Evolutionary conservation across 805 yeast species (phyloP), one percentile per base, ranked within the genome.

Genomic region (Suhomyces canberraensis): DNA sequence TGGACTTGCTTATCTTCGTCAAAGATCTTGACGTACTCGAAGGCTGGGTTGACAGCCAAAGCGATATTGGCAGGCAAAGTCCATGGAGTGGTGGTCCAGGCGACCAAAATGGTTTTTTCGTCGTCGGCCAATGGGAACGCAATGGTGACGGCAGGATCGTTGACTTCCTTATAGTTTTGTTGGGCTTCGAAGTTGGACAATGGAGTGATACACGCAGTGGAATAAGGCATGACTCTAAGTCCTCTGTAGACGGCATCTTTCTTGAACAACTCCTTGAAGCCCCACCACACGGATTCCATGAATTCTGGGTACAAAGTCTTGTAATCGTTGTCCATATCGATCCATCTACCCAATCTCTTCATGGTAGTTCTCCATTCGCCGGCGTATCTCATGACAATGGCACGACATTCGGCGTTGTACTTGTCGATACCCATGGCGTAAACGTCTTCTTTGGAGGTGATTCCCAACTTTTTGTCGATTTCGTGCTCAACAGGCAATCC

Each of bases 71-170:
- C 85, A 28, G 98, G 98, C 58, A 93, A 73, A 34, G 99, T 95
- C 99, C 99, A 93, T 36, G 99, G 99, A 17, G 99, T 93, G 42
- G 99, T 93, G 30, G 99, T 93, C 99, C 99, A 93, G 8, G 98
- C 98, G 26, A 93, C 90, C 48, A 93, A 71, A 47, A 76, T 71
- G 36, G 95, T 86, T 54, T 84, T 79, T 46, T 87, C 89, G 54
- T 90, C 95, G 44, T 79, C 85, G 21, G 75, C 68, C 39, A 86
- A 70, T 45, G 86, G 85, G 75, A 93, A 95, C 18, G 88, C 95
- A 50, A 93, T 66, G 42, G 96, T 89, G 34, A 95, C 90, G 8
- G 96, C 96, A 8, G 99, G 99, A 63, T 93, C 99, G 45, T 79
- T 76, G 34, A 93, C 98, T 42, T 93, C 98, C 71, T 93, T 93